Evolutionary conservation across 805 yeast species (phyloP).

Genomic region (Candida mattraensis): DNA sequence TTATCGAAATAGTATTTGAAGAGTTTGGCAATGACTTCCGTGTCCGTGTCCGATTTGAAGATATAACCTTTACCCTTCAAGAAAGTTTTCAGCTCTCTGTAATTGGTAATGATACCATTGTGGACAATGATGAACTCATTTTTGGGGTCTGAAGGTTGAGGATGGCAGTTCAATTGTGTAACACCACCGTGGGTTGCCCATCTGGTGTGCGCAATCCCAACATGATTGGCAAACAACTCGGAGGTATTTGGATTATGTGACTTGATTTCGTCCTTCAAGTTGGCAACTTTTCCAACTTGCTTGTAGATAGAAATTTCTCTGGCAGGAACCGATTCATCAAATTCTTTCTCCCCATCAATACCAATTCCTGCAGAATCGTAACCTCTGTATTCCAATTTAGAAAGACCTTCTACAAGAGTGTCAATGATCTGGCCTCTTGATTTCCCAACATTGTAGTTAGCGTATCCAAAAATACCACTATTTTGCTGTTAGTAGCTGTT

Average conservation of each 20-base stretch:
- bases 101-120: constrained; percentile 97
- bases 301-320: constrained; percentile 73
- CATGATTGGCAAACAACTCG: constrained; percentile 76
- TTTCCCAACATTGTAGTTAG: constrained; percentile 89
- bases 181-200: constrained; percentile 99
- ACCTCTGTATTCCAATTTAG: constrained; percentile 93
- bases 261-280: constrained; percentile 66
- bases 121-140: constrained; percentile 92
- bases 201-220: constrained; percentile 98
- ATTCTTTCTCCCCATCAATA: constrained; percentile 75
- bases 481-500: neutral
- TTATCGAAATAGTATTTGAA: constrained; percentile 85
- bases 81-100: constrained; percentile 84
- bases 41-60: constrained; percentile 93
- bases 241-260: constrained; percentile 51
- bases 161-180: constrained; percentile 84
- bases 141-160: constrained; percentile 82
- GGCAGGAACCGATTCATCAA: constrained; percentile 35
- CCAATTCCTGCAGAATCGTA: constrained; percentile 98
- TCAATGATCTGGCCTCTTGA: constrained; percentile 90
- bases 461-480: constrained; percentile 97
- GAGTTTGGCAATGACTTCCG: constrained; percentile 96
- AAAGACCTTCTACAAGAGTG: constrained; percentile 81
- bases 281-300: constrained; percentile 89
- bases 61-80: constrained; percentile 73